Percentiles rank a stretch among this genome's conserved stretches.
These are phyloP conservation scores for Rhizophlyctis rosea DNA, from an alignment of 192 early-diverging fungal species.

Conservation along the genomic window DNA sequence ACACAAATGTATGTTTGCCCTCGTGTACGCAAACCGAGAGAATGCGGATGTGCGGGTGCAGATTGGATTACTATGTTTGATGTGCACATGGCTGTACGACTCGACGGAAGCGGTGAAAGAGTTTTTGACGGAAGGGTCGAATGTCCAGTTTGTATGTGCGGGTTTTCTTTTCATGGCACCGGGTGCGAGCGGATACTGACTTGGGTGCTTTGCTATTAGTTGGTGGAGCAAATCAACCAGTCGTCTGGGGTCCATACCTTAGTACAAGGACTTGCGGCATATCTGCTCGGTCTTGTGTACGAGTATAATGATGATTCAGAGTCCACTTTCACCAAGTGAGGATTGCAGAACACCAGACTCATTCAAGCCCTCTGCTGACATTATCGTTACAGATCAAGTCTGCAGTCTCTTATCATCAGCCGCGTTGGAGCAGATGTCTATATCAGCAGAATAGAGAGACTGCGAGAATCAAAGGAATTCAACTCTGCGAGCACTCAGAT, in stretches of 20 bases:
- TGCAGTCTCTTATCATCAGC: slow-evolving; percentile 81
- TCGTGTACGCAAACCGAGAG: slow-evolving; percentile 63
- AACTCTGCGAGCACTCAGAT: slow-evolving; percentile 70
- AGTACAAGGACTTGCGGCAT: slow-evolving; percentile 88
- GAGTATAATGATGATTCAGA: slow-evolving; percentile 86
- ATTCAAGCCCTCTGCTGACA: not conserved
- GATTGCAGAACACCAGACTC: slow-evolving; percentile 17
- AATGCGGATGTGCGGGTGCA: slow-evolving; percentile 67
- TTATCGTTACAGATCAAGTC: slow-evolving; percentile 48
- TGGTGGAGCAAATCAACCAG: slow-evolving; percentile 88
- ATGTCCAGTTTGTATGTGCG: slow-evolving; percentile 80
- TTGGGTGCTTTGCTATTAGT: slow-evolving; percentile 37
- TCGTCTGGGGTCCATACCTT: slow-evolving; percentile 80
- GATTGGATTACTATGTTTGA: slow-evolving; percentile 74
- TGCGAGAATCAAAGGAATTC: slow-evolving; percentile 80
- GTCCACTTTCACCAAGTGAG: slow-evolving; percentile 64
- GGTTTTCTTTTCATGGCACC: slow-evolving; percentile 12
- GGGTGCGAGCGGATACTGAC: not conserved
- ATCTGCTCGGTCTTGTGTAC: slow-evolving; percentile 78
- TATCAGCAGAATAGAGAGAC: slow-evolving; percentile 72
- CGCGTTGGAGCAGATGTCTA: slow-evolving; percentile 88
- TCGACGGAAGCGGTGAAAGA: slow-evolving; percentile 75
- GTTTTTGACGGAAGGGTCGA: slow-evolving; percentile 84
- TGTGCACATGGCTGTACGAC: slow-evolving; percentile 83
- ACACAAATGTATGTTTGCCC: slow-evolving; percentile 77